Evolutionary conservation across 768 basidiomycete genomes (phyloP), one percentile per base, ranked within the genome.

Genomic region (Tulasnella sp.): DNA sequence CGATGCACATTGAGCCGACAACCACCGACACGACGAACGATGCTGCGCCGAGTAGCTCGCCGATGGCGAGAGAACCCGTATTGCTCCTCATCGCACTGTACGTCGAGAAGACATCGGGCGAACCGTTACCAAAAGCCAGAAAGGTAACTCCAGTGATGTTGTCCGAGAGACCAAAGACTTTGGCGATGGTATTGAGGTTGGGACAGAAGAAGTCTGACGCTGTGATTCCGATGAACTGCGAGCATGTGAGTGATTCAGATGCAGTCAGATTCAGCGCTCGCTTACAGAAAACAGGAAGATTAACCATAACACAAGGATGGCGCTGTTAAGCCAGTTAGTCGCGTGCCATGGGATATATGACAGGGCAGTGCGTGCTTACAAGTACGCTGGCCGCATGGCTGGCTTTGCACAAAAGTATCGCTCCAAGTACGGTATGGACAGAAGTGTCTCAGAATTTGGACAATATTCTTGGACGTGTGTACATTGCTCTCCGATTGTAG

Each of bases 141-240:
- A 99, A 88, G 0, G 96, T 99, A 22, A 98, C 93, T 0, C 96
- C 96, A 0, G 96, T 92, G 15, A 97, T 83, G 56, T 89, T 88
- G 68, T 99, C 92, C 65, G 88, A 87, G 42, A 99, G 72, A 0
- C 92, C 87, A 3, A 99, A 79, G 2, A 88, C 73, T 51, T 84
- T 79, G 0, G 94, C 83, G 30, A 97, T 85, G 1, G 93, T 90
- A 0, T 87, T 86, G 17, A 99, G 78, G 70, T 99, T 98, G 1
- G 93, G 93, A 53, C 88, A 92, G 77, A 98, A 98, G 73, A 97
- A 97, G 71, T 98, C 94, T 17, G 92, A 87, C 4, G 93, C 92
- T 63, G 84, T 85, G 69, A 96, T 96, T 3, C 92, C 92, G 34
- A 97, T 84, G 34, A 62, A 62, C 57, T 59, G 24, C 21, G 15